These are phyloP conservation scores for Aspergillus versicolor DNA, from an alignment of 2,329 filamentous ascomycete species.

Conservation along the genomic window DNA sequence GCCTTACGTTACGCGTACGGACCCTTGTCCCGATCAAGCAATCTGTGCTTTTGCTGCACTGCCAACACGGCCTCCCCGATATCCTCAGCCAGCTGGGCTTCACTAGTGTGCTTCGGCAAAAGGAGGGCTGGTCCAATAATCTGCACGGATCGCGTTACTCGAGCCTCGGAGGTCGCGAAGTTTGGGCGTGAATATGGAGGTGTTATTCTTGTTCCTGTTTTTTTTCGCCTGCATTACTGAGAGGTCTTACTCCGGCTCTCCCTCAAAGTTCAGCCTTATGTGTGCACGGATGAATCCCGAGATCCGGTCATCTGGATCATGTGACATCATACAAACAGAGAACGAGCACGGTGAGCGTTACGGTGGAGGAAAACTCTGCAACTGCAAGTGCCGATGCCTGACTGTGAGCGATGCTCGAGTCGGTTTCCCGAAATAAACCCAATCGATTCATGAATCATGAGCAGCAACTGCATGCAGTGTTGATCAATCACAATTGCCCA, in stretches of 20 bases:
- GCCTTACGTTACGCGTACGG: slow-evolving; percentile 1
- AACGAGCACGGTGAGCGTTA: too few relatives aligned
- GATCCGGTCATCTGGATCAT: not conserved
- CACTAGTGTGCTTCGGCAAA: slow-evolving; percentile 6
- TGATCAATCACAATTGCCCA: not conserved
- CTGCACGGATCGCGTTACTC: not conserved
- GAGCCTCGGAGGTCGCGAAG: not conserved
- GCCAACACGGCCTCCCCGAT: slow-evolving; percentile 8
- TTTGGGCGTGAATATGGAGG: not conserved
- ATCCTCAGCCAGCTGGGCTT: slow-evolving; percentile 10
- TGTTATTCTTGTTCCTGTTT: too few relatives aligned
- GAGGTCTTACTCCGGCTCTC: too few relatives aligned
- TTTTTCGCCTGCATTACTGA: too few relatives aligned
- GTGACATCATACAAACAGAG: not conserved
- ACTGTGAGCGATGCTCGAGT: too few relatives aligned
- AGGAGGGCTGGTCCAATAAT: not conserved
- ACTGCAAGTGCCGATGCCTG: not conserved
- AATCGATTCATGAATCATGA: not conserved
- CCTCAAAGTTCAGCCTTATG: too few relatives aligned
- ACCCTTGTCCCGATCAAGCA: too few relatives aligned
- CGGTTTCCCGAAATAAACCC: not conserved
- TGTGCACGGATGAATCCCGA: not conserved
- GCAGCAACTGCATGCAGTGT: not conserved
- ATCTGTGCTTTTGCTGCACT: too few relatives aligned
- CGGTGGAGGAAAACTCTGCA: not conserved